Percentiles rank a stretch among this genome's conserved stretches.
Evolutionary conservation across 2,329 filamentous ascomycete species (phyloP).

Genomic region (Amylocarpus encephaloides): DNA sequence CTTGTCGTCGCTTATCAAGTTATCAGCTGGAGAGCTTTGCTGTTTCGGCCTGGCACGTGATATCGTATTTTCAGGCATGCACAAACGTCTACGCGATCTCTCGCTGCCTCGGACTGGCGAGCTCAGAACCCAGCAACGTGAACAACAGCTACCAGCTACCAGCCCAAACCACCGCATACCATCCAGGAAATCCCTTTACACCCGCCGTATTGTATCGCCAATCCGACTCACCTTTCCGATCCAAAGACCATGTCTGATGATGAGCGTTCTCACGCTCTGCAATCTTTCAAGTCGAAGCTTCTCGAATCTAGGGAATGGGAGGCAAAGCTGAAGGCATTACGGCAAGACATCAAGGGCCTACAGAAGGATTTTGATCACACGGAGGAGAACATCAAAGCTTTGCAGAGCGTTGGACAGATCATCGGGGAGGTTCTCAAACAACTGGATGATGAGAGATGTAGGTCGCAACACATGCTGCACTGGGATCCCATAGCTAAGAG

Average conservation of each 20-base stretch:
- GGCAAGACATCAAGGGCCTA: constrained; percentile 91
- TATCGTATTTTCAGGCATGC: too few relatives aligned
- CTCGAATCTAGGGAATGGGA: constrained; percentile 98
- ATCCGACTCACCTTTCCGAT: neutral
- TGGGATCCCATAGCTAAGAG: constrained; percentile 16
- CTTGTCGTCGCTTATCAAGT: too few relatives aligned
- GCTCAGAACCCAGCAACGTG: neutral
- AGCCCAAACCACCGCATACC: neutral
- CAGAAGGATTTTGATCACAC: constrained; percentile 95
- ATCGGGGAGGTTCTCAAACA: constrained; percentile 99
- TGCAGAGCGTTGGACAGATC: constrained; percentile 98
- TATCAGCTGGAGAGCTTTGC: too few relatives aligned
- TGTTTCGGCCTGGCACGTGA: too few relatives aligned
- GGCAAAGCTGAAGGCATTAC: constrained; percentile 88
- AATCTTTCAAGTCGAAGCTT: constrained; percentile 72
- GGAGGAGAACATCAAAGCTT: constrained; percentile 98
- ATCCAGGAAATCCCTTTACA: neutral
- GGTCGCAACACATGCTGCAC: constrained; percentile 33
- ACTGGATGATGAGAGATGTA: constrained; percentile 97
- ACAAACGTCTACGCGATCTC: too few relatives aligned
- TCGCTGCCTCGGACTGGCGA: too few relatives aligned
- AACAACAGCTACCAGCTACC: neutral
- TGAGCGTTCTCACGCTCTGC: constrained; percentile 61
- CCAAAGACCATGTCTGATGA: constrained; percentile 36
- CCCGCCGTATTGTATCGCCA: neutral